Percentiles rank a stretch among this genome's conserved stretches.
Evolutionary conservation across 139 green algal genomes (phyloP).

Genomic region (Auxenochlorella pyrenoidosa): DNA sequence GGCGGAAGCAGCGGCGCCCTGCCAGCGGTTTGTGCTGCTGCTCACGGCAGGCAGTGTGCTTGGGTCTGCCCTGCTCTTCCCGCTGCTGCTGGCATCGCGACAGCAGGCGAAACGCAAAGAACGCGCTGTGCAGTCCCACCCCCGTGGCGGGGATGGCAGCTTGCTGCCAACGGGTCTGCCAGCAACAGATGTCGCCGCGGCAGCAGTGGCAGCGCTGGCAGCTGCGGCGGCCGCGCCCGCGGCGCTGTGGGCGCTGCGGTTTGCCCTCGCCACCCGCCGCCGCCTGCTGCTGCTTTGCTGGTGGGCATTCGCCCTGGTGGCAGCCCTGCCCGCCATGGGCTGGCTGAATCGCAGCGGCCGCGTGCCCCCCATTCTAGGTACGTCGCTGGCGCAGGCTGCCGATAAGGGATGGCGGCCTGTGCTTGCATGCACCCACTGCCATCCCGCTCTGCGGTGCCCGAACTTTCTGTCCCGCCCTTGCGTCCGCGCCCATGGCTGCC

Average conservation of each 20-base stretch:
- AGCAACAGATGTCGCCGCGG: neutral
- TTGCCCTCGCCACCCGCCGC: constrained; percentile 19
- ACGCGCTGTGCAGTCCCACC: too few relatives aligned
- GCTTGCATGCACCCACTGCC: too few relatives aligned
- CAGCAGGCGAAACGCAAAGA: neutral
- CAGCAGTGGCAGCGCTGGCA: neutral
- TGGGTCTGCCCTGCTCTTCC: neutral
- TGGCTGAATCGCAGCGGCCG: constrained; percentile 21
- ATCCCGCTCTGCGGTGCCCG: neutral
- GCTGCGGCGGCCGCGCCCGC: neutral
- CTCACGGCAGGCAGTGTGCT: neutral
- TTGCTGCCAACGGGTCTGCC: neutral
- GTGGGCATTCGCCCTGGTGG: constrained; percentile 63
- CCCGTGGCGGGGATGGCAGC: neutral
- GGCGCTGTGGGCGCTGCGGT: constrained; percentile 40
- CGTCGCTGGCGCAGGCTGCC: neutral
- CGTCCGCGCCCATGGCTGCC: too few relatives aligned
- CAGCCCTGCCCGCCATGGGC: constrained; percentile 62
- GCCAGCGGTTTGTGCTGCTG: constrained; percentile 1
- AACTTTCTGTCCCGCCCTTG: constrained; percentile 19
- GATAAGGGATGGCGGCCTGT: too few relatives aligned
- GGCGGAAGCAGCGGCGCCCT: neutral
- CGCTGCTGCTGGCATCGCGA: neutral
- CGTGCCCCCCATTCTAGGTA: constrained; percentile 43
- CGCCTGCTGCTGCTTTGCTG: constrained; percentile 59